A percentile compares a stretch with the other conserved stretches of the same genome.
These are phyloP conservation scores for Phytophthora pistaciae DNA, from an alignment of 352 stramenopile species.

Conservation along the genomic window DNA sequence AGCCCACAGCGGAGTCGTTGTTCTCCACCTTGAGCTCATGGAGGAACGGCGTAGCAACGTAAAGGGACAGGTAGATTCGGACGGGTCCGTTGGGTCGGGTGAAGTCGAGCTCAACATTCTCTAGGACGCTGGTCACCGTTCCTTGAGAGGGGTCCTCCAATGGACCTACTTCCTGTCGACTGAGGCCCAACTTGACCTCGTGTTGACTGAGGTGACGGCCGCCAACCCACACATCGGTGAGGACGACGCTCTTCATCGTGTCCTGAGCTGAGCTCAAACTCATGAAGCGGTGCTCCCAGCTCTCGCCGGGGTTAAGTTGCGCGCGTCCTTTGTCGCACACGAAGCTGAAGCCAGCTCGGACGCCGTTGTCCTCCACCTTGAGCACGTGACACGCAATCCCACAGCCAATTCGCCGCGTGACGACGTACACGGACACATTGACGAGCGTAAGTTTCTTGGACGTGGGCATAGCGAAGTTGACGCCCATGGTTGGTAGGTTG, in stretches of 20 bases:
- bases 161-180: background rate
- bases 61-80: background rate
- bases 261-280: background rate
- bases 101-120: background rate
- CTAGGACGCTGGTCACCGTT: background rate
- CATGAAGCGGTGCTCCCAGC: background rate
- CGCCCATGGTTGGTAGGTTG: background rate
- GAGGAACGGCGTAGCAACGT: background rate
- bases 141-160: background rate
- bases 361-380: background rate
- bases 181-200: background rate
- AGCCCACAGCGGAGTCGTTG: background rate
- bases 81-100: background rate
- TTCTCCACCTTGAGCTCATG: constrained; percentile 1
- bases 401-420: background rate
- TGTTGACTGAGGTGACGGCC: background rate
- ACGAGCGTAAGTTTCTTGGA: background rate
- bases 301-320: background rate
- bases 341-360: background rate
- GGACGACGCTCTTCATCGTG: background rate
- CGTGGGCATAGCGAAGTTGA: background rate
- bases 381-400: background rate
- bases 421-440: background rate
- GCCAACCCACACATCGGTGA: background rate
- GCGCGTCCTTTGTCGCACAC: background rate